These are phyloP conservation scores for Vaccinium darrowii DNA, from an alignment of 148 eudicot species.

Conservation along the genomic window DNA sequence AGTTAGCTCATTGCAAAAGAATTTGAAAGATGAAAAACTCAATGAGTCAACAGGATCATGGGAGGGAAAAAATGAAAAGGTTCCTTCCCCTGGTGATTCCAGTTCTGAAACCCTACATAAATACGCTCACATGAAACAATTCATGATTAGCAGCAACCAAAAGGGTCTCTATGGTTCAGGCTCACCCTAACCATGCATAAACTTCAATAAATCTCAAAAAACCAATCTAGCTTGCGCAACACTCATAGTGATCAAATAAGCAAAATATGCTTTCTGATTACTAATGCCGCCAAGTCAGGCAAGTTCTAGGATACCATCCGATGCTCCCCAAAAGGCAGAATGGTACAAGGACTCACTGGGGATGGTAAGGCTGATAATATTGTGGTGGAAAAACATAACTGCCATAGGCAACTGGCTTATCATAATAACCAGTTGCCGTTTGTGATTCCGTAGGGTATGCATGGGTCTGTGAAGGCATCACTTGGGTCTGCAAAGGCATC, in stretches of 20 bases:
- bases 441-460: conserved; percentile 19
- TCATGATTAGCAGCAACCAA: not conserved
- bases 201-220: not conserved
- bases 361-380: conserved; percentile 32
- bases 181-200: not conserved
- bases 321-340: not conserved
- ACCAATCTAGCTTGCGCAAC: not conserved
- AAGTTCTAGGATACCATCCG: conserved; percentile 9
- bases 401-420: conserved; percentile 25
- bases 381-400: conserved; percentile 34
- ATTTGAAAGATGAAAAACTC: not conserved
- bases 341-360: conserved; percentile 23
- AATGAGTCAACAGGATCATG: not conserved
- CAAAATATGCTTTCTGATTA: not conserved
- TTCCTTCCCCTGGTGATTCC: conserved; percentile 9
- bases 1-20: not conserved
- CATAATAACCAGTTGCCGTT: conserved; percentile 25
- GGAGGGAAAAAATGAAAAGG: not conserved
- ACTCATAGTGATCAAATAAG: not conserved
- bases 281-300: conserved; percentile 2
- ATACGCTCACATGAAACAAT: conserved; percentile 9
- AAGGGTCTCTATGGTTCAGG: not conserved
- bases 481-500: conserved; percentile 14
- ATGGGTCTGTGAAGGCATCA: conserved; percentile 15
- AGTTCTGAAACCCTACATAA: not conserved